Evolutionary conservation across 208 protist genomes (phyloP), one percentile per base, ranked within the genome.

Genomic region (Acanthamoeba lenticulata): DNA sequence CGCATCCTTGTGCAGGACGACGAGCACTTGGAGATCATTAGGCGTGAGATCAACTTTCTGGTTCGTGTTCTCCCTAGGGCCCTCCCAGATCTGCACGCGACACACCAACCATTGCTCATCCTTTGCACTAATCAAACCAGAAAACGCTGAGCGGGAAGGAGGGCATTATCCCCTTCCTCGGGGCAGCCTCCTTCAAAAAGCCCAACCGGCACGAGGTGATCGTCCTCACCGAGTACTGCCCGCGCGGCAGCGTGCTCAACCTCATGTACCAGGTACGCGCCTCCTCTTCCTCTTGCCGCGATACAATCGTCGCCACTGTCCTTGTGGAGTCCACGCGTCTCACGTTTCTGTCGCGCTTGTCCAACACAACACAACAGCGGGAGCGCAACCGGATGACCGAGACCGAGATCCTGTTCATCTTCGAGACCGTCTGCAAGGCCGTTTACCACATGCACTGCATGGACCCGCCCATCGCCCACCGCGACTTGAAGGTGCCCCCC

Each of bases 381-480:
- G 21, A 94, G 27, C 34, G 67, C 9, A 34, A 95, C n/a, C 96
- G 97, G 24, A 95, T 99, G 47, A 96, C 97, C 1, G 97, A 99
- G 90, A 94, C 96, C 79, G 97, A 98, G 72, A 98, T 99, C 72
- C 97, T 98, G 72, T 96, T 97, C 65, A 97, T 99, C 17, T 97
- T 99, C 65, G 81, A 97, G 15, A 97, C 98, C 69, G 88, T 99
- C 44, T 98, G 97, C 29, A 97, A 96, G 90, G 98, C 97, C 0
- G 95, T 99, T n/a, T 97, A 97, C 21, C 98, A 98, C 94, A 96
- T 99, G 94, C 99, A 99, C 96, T 96, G 96, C 15, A 97, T 97
- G 92, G 97, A 98, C 90, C 98, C 98, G 29, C 98, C 98, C 19
- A 98, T 99, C 90, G 95, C 98, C n/a, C 98, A 99, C 95, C 97